These are phyloP conservation scores for Suillus alpinus DNA, from an alignment of 768 basidiomycete genomes.

Conservation along the genomic window DNA sequence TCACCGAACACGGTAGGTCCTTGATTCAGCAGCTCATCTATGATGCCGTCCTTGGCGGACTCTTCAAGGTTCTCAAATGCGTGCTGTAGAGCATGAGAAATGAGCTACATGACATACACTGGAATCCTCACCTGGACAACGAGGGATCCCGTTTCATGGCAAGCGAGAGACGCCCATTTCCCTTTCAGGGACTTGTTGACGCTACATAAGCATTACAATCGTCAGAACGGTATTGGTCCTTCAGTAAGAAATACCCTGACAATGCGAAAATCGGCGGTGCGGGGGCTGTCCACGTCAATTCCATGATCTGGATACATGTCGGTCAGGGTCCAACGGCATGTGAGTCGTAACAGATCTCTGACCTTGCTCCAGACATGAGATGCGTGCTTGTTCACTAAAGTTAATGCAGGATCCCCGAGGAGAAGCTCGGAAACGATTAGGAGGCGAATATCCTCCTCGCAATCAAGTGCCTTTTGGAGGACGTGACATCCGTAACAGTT, in stretches of 20 bases:
- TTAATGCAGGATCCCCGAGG: constrained; percentile 80
- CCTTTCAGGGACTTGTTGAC: constrained; percentile 87
- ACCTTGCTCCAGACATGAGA: constrained; percentile 94
- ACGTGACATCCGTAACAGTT: constrained; percentile 91
- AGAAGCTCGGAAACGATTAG: constrained; percentile 84
- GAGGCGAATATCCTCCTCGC: constrained; percentile 82
- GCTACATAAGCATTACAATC: constrained; percentile 34
- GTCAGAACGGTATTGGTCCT: neutral
- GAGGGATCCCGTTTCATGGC: constrained; percentile 87
- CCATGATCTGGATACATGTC: constrained; percentile 67
- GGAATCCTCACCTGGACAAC: constrained; percentile 67
- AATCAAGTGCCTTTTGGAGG: constrained; percentile 85
- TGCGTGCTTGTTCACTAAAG: constrained; percentile 86
- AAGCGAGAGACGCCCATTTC: constrained; percentile 86
- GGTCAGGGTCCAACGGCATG: constrained; percentile 8
- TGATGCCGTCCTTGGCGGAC: constrained; percentile 79
- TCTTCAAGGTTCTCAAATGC: constrained; percentile 86
- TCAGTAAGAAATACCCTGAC: constrained; percentile 41
- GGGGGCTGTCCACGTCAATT: constrained; percentile 81
- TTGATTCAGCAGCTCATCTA: constrained; percentile 78
- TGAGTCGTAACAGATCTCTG: constrained; percentile 7
- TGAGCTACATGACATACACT: neutral
- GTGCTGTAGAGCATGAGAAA: constrained; percentile 44
- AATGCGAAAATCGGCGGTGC: constrained; percentile 87
- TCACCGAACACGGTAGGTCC: constrained; percentile 66